These are phyloP conservation scores for Phytopythium oedochilum DNA, from an alignment of 352 stramenopile genomes.

Conservation along the genomic window DNA sequence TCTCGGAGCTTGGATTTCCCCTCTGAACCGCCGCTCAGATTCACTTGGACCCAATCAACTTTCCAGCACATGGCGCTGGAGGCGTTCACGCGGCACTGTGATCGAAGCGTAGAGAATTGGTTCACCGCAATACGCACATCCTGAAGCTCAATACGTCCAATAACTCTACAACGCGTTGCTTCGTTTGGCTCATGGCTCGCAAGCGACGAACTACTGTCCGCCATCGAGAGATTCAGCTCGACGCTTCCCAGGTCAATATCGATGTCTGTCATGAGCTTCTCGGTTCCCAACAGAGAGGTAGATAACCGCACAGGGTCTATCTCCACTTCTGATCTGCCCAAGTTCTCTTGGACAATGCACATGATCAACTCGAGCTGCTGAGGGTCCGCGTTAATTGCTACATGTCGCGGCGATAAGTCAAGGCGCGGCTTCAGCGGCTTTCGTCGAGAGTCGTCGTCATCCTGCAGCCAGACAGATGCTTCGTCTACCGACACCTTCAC, in stretches of 20 bases:
- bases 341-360: conserved; percentile 64
- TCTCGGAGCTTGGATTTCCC: conserved; percentile 2
- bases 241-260: conserved; percentile 43
- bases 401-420: background rate
- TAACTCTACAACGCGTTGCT: conserved; percentile 11
- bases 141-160: conserved; percentile 41
- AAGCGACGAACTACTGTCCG: background rate
- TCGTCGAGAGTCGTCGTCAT: background rate
- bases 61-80: conserved; percentile 42
- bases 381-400: conserved; percentile 27
- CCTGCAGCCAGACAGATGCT: conserved; percentile 29
- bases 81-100: conserved; percentile 39
- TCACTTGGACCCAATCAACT: conserved; percentile 23
- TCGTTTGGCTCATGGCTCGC: conserved; percentile 1
- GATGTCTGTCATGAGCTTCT: conserved; percentile 39
- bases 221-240: conserved; percentile 25
- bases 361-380: conserved; percentile 58
- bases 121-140: conserved; percentile 27
- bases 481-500: conserved; percentile 27
- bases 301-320: background rate
- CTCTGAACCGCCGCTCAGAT: background rate
- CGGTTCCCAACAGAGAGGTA: conserved; percentile 18
- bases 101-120: conserved; percentile 44
- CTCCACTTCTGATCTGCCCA: conserved; percentile 20
- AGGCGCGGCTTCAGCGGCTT: background rate